Evolutionary conservation across 108 stramenopile species (phyloP).

Genomic region (Halocafeteria seosinensis): DNA sequence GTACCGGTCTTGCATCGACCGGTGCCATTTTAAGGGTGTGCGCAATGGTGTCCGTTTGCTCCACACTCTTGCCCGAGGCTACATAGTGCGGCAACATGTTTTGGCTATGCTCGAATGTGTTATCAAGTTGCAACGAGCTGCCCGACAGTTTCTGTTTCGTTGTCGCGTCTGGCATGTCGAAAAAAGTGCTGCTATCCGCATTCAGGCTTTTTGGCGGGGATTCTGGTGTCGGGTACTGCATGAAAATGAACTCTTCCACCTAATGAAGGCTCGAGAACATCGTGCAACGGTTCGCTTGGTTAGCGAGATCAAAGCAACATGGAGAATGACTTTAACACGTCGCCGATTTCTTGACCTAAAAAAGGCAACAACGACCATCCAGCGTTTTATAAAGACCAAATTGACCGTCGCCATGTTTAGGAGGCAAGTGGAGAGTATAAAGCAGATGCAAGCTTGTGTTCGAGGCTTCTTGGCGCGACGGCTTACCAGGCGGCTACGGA

Average conservation of each 20-base stretch:
- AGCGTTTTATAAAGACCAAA: background rate
- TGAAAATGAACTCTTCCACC: background rate
- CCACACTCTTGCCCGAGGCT: background rate
- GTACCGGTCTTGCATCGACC: background rate
- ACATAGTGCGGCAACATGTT: background rate
- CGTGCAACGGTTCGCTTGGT: background rate
- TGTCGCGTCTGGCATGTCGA: background rate
- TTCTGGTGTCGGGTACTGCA: background rate
- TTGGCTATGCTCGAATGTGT: background rate
- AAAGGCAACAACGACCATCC: background rate
- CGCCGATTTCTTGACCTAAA: background rate
- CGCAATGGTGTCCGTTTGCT: background rate
- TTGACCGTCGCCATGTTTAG: background rate
- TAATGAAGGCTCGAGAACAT: background rate
- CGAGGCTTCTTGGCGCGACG: background rate
- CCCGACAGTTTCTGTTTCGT: background rate
- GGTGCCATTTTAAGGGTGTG: background rate
- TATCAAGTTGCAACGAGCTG: background rate
- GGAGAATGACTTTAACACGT: background rate
- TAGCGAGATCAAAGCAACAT: background rate
- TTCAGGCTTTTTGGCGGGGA: constrained; percentile 1
- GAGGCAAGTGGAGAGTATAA: background rate
- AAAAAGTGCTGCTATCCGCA: background rate
- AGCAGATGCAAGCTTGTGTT: background rate
- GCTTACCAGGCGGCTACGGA: background rate